Percentiles rank a stretch among this genome's conserved stretches.
Evolutionary conservation across 1,139 yeast species (phyloP).

Genomic region (Diutina catenulata): DNA sequence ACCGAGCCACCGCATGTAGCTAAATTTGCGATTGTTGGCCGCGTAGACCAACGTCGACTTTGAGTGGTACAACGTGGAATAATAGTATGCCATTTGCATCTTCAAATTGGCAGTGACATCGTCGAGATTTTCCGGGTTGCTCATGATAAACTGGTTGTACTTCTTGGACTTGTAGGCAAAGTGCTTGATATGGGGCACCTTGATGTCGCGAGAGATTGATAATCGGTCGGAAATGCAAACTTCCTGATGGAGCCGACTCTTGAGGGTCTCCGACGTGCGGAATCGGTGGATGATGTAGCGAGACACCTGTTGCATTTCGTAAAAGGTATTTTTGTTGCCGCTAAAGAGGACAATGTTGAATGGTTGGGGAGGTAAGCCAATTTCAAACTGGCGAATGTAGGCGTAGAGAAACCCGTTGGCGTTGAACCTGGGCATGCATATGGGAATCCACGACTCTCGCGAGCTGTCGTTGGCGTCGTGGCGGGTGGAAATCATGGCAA

Average conservation of each 20-base stretch:
- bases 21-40: conserved; percentile 1
- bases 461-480: conserved; percentile 4
- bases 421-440: conserved; percentile 87
- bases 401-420: conserved; percentile 78
- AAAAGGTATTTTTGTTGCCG: conserved; percentile 76
- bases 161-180: conserved; percentile 59
- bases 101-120: neutral
- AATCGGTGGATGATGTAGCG: conserved; percentile 28
- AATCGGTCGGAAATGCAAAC: conserved; percentile 11
- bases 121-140: neutral
- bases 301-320: conserved; percentile 54
- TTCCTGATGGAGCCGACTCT: conserved; percentile 26
- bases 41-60: conserved; percentile 1
- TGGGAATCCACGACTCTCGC: conserved; percentile 71
- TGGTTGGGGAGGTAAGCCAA: conserved; percentile 18
- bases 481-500: conserved; percentile 18
- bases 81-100: neutral
- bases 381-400: conserved; percentile 50
- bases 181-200: conserved; percentile 58
- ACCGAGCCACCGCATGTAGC: conserved; percentile 3
- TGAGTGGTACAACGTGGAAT: neutral
- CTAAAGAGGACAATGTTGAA: conserved; percentile 63
- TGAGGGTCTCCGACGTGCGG: conserved; percentile 21
- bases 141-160: conserved; percentile 1
- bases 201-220: conserved; percentile 30